These are phyloP conservation scores for Agroathelia rolfsii DNA, from an alignment of 1,284 basidiomycete species.

Conservation along the genomic window DNA sequence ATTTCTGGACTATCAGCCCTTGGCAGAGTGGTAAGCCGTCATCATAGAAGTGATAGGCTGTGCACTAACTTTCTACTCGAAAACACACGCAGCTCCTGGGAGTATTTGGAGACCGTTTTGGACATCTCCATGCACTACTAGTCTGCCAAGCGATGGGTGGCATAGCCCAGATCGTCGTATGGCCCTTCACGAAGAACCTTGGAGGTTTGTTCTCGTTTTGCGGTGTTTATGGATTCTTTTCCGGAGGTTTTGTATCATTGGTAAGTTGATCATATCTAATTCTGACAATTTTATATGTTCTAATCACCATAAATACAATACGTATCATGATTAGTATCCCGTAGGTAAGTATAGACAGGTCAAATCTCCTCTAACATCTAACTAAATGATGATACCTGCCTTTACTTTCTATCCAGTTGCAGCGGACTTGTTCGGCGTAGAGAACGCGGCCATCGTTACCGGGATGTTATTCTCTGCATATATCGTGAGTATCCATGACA, in stretches of 20 bases:
- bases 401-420: too few relatives aligned
- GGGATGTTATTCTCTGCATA: conserved; percentile 8
- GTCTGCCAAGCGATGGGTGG: conserved; percentile 6
- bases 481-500: conserved; percentile 3
- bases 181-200: conserved; percentile 6
- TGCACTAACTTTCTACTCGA: conserved; percentile 3
- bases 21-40: conserved; percentile 8
- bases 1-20: conserved; percentile 8
- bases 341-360: conserved; percentile 3
- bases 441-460: conserved; percentile 6
- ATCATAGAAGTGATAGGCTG: too few relatives aligned
- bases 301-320: too few relatives aligned
- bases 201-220: conserved; percentile 6
- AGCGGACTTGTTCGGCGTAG: conserved; percentile 6
- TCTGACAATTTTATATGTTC: too few relatives aligned
- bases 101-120: conserved; percentile 6
- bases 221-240: conserved; percentile 7
- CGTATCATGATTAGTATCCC: too few relatives aligned
- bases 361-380: not conserved
- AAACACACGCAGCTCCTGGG: conserved; percentile 7
- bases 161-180: conserved; percentile 7
- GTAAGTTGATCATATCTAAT: too few relatives aligned
- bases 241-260: conserved; percentile 8
- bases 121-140: conserved; percentile 4
- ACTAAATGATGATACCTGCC: too few relatives aligned